Base-by-base conservation (phyloP, 2,329 filamentous ascomycete genomes). In the Rhynchosporium secalis region DNA sequence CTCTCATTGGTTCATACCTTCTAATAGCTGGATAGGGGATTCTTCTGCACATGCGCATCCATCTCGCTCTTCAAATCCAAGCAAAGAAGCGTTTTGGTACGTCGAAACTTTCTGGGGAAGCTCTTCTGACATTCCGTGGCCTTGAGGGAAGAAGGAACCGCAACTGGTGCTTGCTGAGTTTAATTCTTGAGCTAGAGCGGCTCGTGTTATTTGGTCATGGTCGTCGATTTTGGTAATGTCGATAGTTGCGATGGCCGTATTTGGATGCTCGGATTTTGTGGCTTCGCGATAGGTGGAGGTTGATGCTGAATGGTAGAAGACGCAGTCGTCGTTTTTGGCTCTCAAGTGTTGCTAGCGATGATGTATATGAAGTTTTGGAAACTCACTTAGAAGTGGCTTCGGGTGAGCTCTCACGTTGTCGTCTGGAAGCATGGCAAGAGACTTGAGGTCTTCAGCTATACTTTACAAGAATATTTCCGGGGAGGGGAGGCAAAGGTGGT, bases 391-490 rank as follows among this genome's bases (percentile, higher is more conserved):
- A 28, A 5, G 13, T 12, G 15, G 28, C 15, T 38, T 40, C 9
- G 38, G 1, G 20, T 3, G n/a, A 26, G n/a, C 2, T 4, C 45
- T 36, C 7, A 58, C 56, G 10, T 51, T 58, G 33, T 51, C 56
- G 2, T 48, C 28, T 2, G 20, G 33, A 13, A 41, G 33, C 38
- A n/a, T 33, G 28, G 28, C 33, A 47, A 20, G 43, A 29, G 55
- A n/a, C 38, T 31, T 15, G 13, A 58, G 43, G 29, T 49, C 28
- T 49, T 58, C 56, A 49, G 45, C 38, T 41, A 58, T 58, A 13
- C 13, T 64, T 13, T 58, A 49, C 38, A 61, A 64, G 36, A 57
- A 61, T 33, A 57, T 61, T 31, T 64, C 76, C 69, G 61, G 46
- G 15, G 59, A 65, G 48, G 58, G 61, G 13, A 13, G 29, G n/a